Conservation (phyloP, 345 rosid genomes). For the Salix viminalis region DNA sequence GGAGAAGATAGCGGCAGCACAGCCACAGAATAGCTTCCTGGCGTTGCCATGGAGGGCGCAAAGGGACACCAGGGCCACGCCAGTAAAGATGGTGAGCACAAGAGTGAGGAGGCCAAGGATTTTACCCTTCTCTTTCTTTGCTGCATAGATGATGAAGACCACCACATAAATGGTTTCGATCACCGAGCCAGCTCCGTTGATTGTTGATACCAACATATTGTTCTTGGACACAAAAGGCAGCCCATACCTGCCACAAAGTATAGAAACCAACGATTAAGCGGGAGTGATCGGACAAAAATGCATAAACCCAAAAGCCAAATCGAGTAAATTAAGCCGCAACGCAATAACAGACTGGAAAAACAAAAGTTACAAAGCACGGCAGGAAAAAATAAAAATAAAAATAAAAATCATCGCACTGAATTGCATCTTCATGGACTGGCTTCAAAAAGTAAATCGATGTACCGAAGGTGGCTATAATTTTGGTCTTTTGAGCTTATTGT, state of each 20-base stretch:
- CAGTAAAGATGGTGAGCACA: constrained; percentile 54
- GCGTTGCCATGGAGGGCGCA: constrained; percentile 58
- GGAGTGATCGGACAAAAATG: neutral
- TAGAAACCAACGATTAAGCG: neutral
- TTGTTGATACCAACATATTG: constrained; percentile 71
- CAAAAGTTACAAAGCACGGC: neutral
- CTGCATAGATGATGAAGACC: constrained; percentile 57
- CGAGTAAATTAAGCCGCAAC: neutral
- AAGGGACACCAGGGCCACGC: constrained; percentile 58
- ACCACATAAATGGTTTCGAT: constrained; percentile 68
- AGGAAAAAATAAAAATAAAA: no score
- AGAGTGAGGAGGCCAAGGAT: constrained; percentile 50
- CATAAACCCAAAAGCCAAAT: neutral
- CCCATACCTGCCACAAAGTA: constrained; percentile 58
- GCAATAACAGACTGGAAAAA: neutral
- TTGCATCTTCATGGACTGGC: neutral
- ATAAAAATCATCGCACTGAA: neutral
- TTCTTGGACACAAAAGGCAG: constrained; percentile 81
- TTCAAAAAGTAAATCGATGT: neutral
- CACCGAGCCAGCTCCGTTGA: constrained; percentile 73
- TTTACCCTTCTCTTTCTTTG: constrained; percentile 70
- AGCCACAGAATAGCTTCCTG: constrained; percentile 79
- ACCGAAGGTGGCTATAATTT: neutral
- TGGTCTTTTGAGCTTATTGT: neutral
- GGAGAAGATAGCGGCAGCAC: constrained; percentile 80